phyloP scores from a whole-genome alignment of 2,329 filamentous ascomycete genomes.

The Pyrenochaeta sp. region DNA sequence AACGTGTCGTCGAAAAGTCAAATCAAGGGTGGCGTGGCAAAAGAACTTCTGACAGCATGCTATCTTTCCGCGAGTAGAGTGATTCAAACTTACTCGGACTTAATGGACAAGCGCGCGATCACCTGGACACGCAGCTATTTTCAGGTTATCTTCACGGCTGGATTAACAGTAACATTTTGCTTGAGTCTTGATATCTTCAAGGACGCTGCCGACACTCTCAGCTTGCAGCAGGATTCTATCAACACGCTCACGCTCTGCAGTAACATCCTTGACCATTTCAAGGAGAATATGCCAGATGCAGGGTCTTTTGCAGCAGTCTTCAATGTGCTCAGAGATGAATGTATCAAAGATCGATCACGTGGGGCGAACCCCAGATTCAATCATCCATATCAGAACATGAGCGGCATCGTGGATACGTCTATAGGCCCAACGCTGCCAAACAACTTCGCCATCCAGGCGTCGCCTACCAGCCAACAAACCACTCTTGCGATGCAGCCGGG shows the following conservation, averaged over 20 bases:
- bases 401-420: too few relatives aligned
- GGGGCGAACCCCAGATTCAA: too few relatives aligned
- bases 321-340: slow-evolving; percentile 32
- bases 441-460: too few relatives aligned
- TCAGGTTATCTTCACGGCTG: slow-evolving; percentile 57
- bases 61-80: slow-evolving; percentile 47
- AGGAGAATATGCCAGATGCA: slow-evolving; percentile 33
- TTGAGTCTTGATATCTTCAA: slow-evolving; percentile 29
- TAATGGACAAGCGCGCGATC: slow-evolving; percentile 48
- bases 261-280: slow-evolving; percentile 31
- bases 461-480: too few relatives aligned
- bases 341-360: slow-evolving; percentile 18
- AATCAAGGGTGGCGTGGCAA: slow-evolving; percentile 6
- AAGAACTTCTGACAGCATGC: slow-evolving; percentile 30
- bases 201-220: slow-evolving; percentile 8
- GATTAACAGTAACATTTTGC: slow-evolving; percentile 40
- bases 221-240: slow-evolving; percentile 7
- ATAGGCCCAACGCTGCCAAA: too few relatives aligned
- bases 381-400: too few relatives aligned
- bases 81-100: slow-evolving; percentile 49
- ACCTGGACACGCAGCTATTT: slow-evolving; percentile 59
- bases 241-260: slow-evolving; percentile 20
- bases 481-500: too few relatives aligned
- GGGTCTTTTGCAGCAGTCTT: slow-evolving; percentile 35
- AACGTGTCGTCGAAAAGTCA: slow-evolving; percentile 30